phyloP scores from a whole-genome alignment of 805 yeast genomes.

The Phaffomyces opuntiae region DNA sequence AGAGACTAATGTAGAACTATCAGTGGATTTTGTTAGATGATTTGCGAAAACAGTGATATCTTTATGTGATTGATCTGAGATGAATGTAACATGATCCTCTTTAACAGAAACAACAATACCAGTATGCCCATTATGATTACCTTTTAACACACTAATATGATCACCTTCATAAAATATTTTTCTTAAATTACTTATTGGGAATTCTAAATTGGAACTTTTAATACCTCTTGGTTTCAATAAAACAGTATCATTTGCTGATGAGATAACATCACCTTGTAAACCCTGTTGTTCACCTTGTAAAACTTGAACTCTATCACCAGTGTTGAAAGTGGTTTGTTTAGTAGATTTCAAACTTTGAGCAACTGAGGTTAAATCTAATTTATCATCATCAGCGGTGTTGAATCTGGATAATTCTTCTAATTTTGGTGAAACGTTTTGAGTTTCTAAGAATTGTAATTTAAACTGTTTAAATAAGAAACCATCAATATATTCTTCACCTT shows the following conservation, averaged over 20 bases:
- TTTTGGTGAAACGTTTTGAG: slow-evolving; percentile 77
- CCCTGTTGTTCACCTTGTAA: slow-evolving; percentile 91
- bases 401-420: slow-evolving; percentile 84
- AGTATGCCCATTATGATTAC: slow-evolving; percentile 88
- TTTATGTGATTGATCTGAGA: slow-evolving; percentile 81
- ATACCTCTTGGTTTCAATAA: slow-evolving; percentile 36
- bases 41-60: slow-evolving; percentile 92
- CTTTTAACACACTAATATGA: slow-evolving; percentile 87
- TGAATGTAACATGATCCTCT: slow-evolving; percentile 81
- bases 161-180: slow-evolving; percentile 89
- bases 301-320: slow-evolving; percentile 91
- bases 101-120: slow-evolving; percentile 84
- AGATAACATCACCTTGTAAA: slow-evolving; percentile 70
- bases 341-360: slow-evolving; percentile 77
- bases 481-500: slow-evolving; percentile 82
- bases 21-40: slow-evolving; percentile 86
- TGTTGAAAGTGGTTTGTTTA: slow-evolving; percentile 62
- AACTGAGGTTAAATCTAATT: slow-evolving; percentile 77
- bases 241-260: slow-evolving; percentile 59
- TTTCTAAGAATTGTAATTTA: slow-evolving; percentile 72
- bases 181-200: slow-evolving; percentile 75
- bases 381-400: slow-evolving; percentile 67
- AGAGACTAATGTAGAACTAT: slow-evolving; percentile 65
- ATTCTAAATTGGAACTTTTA: slow-evolving; percentile 57
- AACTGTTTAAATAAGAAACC: slow-evolving; percentile 86